Evolutionary conservation across 139 green algal genomes (phyloP), one percentile per base, ranked within the genome.

Genomic region (Chlorella sp.): DNA sequence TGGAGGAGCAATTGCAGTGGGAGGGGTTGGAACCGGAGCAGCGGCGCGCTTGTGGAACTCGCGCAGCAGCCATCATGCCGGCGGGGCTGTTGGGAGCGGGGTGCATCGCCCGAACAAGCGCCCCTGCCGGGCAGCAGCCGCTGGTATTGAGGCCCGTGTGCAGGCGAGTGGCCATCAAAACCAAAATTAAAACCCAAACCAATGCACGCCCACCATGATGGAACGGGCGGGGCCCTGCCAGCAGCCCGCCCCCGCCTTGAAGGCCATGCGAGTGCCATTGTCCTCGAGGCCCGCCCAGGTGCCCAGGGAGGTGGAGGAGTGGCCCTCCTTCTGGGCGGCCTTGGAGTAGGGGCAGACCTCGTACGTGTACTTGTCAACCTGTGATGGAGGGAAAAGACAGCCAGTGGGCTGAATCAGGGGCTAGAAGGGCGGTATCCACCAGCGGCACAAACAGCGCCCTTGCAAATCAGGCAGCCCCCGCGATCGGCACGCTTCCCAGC

Each of bases 351-450:
- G 91, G 89, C 96, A 98, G 11, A 96, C 83, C 64, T 90, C 76
- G 88, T 97, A 97, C 4, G 84, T 92, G 86, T 95, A 97, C 87
- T 96, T 95, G 38, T 95, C 92, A 56, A 92, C 88, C 34, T 89
- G 88, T 26, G 75, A 58, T 3, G 64, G 6, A 75, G 14, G 51
- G n/a, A n/a, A n/a, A n/a, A n/a, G n/a, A n/a, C n/a, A n/a, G n/a
- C n/a, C n/a, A n/a, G n/a, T n/a, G 32, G 2, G 56, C 3, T 20
- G 56, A 24, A 65, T 20, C 22, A 4, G 13, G 56, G 56, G 56
- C 56, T 16, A 65, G 3, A 24, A 16, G 56, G 56, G 56, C n/a
- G n/a, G n/a, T n/a, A n/a, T n/a, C n/a, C n/a, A n/a, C n/a, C n/a
- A n/a, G n/a, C n/a, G n/a, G n/a, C n/a, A n/a, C n/a, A n/a, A n/a